Conservation (phyloP, 495 filamentous ascomycete species). For the Staphylotrichum tortipilum region DNA sequence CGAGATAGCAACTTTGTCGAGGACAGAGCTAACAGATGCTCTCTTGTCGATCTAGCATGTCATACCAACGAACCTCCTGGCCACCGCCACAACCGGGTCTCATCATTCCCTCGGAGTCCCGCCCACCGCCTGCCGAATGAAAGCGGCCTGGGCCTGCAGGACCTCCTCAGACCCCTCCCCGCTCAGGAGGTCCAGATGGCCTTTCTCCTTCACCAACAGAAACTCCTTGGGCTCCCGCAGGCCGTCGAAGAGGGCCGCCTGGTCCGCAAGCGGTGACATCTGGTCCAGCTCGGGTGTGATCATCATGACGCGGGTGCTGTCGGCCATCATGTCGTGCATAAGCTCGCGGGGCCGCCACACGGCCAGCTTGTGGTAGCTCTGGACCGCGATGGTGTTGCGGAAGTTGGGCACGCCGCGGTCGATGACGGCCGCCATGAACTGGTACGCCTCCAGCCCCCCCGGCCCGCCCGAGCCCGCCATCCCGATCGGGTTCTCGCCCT, state of each 20-base stretch:
- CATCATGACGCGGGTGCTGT: slow-evolving; percentile 9
- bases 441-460: slow-evolving; percentile 1
- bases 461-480: slow-evolving; percentile 1
- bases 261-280: slow-evolving; percentile 17
- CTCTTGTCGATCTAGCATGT: too few species aligned
- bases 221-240: slow-evolving; percentile 8
- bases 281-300: slow-evolving; percentile 18
- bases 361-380: slow-evolving; percentile 17
- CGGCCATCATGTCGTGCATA: slow-evolving; percentile 10
- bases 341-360: slow-evolving; percentile 6
- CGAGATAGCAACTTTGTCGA: too few species aligned
- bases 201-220: slow-evolving; percentile 16
- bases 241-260: slow-evolving; percentile 7
- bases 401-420: slow-evolving; percentile 2
- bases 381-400: slow-evolving; percentile 10
- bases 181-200: slow-evolving; percentile 16
- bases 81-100: too few species aligned
- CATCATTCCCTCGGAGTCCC: too few species aligned
- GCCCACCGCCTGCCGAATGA: neutral
- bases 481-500: slow-evolving; percentile 32
- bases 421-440: slow-evolving; percentile 7
- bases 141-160: neutral
- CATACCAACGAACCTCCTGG: too few species aligned
- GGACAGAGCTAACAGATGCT: too few species aligned
- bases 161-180: slow-evolving; percentile 14